Evolutionary conservation across 768 basidiomycete species (phyloP), one percentile per base, ranked within the genome.

Genomic region (Tulasnella sp.): DNA sequence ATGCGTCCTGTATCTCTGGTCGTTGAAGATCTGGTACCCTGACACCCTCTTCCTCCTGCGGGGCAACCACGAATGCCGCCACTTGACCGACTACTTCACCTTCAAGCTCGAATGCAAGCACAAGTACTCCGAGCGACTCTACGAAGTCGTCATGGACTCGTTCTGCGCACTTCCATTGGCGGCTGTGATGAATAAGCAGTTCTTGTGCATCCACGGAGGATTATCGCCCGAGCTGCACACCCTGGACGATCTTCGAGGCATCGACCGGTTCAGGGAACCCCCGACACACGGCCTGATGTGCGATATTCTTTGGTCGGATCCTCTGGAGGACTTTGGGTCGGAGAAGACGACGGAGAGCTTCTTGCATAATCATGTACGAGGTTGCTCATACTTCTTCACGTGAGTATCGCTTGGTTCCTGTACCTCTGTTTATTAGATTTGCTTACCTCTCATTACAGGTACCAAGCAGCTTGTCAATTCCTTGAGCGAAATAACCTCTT

Each of bases 121-220:
- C 87, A 99, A 99, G 86, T 99, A 99, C 85, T 95, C 95, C 10
- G 97, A 98, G 81, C 90, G 91, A 35, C 89, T 99, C 79, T 99
- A 99, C 84, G 95, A 99, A 79, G 95, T 95, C 37, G 96, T 94
- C 88, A 97, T 98, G 95, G 94, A 98, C 39, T 94, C 94, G 0
- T 99, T 99, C 87, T 98, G 96, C 83, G 88, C 93, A 0, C 89
- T 99, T 0, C 98, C 98, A 2, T 89, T 99, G 11, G 97, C 97
- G 0, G 98, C 98, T 42, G 85, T 99, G 82, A 99, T 99, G 97
- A 99, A 99, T 87, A 98, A 98, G 83, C 98, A 99, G 85, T 99
- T 99, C 85, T 87, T 99, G 73, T 99, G 97, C 84, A 98, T 99
- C 79, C 98, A 99, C 79, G 98, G 98, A 40, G 98, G 98, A 23